Conservation (phyloP, 805 yeast species). For the Hanseniaspora pseudoguilliermondii region DNA sequence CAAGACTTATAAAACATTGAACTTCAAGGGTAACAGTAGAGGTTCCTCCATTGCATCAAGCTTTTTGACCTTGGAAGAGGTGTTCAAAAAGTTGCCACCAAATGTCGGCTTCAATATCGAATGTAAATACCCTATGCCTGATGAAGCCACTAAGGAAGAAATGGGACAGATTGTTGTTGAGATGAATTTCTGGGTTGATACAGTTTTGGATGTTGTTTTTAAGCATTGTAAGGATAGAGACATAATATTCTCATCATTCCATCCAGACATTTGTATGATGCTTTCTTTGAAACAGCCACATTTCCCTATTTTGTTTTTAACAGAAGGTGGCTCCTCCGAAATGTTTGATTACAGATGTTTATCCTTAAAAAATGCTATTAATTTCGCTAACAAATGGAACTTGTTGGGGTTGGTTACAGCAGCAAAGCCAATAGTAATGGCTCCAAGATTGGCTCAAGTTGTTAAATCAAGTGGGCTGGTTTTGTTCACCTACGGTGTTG, state of each 20-base stretch:
- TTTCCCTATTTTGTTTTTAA: slow-evolving; percentile 77
- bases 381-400: slow-evolving; percentile 86
- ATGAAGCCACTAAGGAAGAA: slow-evolving; percentile 79
- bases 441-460: slow-evolving; percentile 83
- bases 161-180: slow-evolving; percentile 78
- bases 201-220: slow-evolving; percentile 65
- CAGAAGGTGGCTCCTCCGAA: slow-evolving; percentile 71
- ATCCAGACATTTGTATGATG: slow-evolving; percentile 82
- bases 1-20: slow-evolving; percentile 73
- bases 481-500: slow-evolving; percentile 80
- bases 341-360: slow-evolving; percentile 87
- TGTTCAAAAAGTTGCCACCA: slow-evolving; percentile 67
- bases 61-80: slow-evolving; percentile 76
- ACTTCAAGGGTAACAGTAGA: slow-evolving; percentile 84
- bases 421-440: slow-evolving; percentile 69
- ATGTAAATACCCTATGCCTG: slow-evolving; percentile 88
- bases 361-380: slow-evolving; percentile 77
- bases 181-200: slow-evolving; percentile 77
- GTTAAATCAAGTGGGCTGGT: slow-evolving; percentile 84
- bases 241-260: slow-evolving; percentile 81
- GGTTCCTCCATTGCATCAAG: slow-evolving; percentile 84
- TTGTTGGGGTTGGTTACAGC: slow-evolving; percentile 84
- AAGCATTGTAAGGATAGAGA: slow-evolving; percentile 67
- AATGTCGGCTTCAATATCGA: slow-evolving; percentile 89
- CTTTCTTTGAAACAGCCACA: slow-evolving; percentile 85